Conservation (phyloP, 345 rosid genomes). For the Sisymbrium altissimum region DNA sequence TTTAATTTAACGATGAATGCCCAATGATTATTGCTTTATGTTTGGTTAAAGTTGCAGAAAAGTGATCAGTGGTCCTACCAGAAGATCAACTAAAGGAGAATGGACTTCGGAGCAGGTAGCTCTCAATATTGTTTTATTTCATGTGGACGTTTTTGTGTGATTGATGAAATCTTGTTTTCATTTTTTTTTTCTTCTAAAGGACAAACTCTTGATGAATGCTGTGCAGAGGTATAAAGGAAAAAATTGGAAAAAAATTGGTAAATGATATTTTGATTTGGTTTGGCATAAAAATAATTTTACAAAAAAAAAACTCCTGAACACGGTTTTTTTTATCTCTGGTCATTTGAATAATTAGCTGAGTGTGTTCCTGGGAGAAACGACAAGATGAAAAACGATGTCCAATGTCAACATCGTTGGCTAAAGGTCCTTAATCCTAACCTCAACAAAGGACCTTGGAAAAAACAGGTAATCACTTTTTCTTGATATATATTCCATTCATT, state of each 20-base stretch:
- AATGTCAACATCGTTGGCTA: slow-evolving; percentile 24
- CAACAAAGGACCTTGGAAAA: slow-evolving; percentile 19
- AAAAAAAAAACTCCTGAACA: neutral
- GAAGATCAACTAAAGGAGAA: slow-evolving; percentile 23
- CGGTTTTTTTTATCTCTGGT: neutral
- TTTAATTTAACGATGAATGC: too few relatives aligned
- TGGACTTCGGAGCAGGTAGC: slow-evolving; percentile 9
- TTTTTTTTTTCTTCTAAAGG: neutral
- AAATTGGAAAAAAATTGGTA: slow-evolving; percentile 19
- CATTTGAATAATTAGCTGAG: neutral
- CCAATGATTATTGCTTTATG: too few relatives aligned
- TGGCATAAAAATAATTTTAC: neutral
- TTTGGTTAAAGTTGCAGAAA: neutral
- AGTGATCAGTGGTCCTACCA: slow-evolving; percentile 2
- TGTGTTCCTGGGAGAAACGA: neutral
- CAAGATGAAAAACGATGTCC: neutral
- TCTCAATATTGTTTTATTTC: neutral
- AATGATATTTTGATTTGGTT: neutral
- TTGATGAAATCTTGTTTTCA: neutral
- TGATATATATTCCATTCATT: neutral
- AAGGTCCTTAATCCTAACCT: slow-evolving; percentile 20
- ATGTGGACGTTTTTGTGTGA: neutral
- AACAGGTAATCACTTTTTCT: neutral
- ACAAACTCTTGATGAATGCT: slow-evolving; percentile 13
- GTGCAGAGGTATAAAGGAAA: neutral